Percentiles rank a stretch among this genome's conserved stretches.
phyloP scores from a whole-genome alignment of 1,139 yeast species.

The Zygosaccharomyces pseudobailii region DNA sequence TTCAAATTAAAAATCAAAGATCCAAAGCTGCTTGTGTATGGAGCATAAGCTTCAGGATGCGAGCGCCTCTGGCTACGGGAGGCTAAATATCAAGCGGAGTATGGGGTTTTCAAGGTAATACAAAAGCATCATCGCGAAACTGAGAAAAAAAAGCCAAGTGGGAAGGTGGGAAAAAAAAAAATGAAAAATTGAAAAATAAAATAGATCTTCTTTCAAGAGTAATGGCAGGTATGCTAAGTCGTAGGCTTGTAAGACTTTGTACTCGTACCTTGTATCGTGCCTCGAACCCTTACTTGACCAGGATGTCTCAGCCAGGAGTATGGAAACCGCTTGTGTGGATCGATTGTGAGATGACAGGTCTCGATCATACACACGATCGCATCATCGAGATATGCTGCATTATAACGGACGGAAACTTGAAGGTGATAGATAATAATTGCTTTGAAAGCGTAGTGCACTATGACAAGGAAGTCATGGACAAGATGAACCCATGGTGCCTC shows the following conservation, averaged over 20 bases:
- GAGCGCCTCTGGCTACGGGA: too few relatives aligned
- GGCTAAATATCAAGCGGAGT: too few relatives aligned
- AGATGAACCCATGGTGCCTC: slow-evolving; percentile 84
- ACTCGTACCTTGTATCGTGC: not conserved
- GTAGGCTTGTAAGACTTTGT: not conserved
- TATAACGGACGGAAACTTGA: slow-evolving; percentile 75
- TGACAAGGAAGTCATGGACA: slow-evolving; percentile 57
- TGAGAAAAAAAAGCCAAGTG: not conserved
- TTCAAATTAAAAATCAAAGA: too few relatives aligned
- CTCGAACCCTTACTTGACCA: slow-evolving; percentile 1
- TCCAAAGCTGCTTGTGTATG: too few relatives aligned
- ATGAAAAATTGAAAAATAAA: not conserved
- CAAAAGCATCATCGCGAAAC: not conserved
- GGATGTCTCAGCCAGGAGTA: slow-evolving; percentile 4
- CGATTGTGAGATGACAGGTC: slow-evolving; percentile 93
- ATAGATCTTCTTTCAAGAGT: not conserved
- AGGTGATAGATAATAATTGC: slow-evolving; percentile 48
- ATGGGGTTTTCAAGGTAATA: not conserved
- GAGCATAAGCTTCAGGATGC: too few relatives aligned
- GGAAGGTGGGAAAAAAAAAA: not conserved
- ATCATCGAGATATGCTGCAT: slow-evolving; percentile 92
- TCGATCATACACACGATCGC: slow-evolving; percentile 63
- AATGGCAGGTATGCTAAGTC: not conserved
- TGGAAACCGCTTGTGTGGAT: slow-evolving; percentile 65
- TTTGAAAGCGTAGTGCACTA: slow-evolving; percentile 80